Percentiles rank a stretch among this genome's conserved stretches.
Evolutionary conservation across 139 green algal genomes (phyloP).

Genomic region (Choricystis sp.): DNA sequence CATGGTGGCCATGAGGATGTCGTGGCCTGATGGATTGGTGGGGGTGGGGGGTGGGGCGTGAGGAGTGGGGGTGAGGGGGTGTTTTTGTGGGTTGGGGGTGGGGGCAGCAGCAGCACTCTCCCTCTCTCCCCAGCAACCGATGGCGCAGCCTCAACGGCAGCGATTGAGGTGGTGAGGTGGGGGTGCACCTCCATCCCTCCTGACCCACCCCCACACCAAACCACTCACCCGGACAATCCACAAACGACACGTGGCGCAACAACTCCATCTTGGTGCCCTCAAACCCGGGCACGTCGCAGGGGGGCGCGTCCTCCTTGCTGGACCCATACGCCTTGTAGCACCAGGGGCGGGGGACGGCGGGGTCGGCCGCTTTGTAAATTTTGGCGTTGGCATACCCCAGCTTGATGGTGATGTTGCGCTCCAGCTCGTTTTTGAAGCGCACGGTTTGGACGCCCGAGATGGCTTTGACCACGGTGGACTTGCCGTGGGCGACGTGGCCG

Average conservation of each 20-base stretch:
- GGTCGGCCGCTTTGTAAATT: slow-evolving; percentile 74
- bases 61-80: too few species aligned
- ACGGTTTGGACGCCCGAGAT: slow-evolving; percentile 99
- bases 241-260: slow-evolving; percentile 92
- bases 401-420: slow-evolving; percentile 99
- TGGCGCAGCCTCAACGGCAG: too few species aligned
- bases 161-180: too few species aligned
- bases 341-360: slow-evolving; percentile 61
- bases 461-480: slow-evolving; percentile 99
- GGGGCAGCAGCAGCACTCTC: too few species aligned
- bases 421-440: slow-evolving; percentile 99
- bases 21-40: too few species aligned
- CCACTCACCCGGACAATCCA: slow-evolving; percentile 80
- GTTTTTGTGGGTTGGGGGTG: too few species aligned
- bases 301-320: slow-evolving; percentile 70
- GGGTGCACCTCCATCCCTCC: too few species aligned
- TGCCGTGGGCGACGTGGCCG: slow-evolving; percentile 97
- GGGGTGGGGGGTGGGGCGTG: too few species aligned
- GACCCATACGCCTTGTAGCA: slow-evolving; percentile 76
- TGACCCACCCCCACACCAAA: too few species aligned
- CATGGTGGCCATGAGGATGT: slow-evolving; percentile 99
- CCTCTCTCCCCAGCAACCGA: too few species aligned
- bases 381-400: slow-evolving; percentile 98
- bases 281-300: slow-evolving; percentile 62
- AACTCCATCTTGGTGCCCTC: slow-evolving; percentile 77